phyloP scores from a whole-genome alignment of 805 yeast species.

The Schwanniomyces occidentalis region DNA sequence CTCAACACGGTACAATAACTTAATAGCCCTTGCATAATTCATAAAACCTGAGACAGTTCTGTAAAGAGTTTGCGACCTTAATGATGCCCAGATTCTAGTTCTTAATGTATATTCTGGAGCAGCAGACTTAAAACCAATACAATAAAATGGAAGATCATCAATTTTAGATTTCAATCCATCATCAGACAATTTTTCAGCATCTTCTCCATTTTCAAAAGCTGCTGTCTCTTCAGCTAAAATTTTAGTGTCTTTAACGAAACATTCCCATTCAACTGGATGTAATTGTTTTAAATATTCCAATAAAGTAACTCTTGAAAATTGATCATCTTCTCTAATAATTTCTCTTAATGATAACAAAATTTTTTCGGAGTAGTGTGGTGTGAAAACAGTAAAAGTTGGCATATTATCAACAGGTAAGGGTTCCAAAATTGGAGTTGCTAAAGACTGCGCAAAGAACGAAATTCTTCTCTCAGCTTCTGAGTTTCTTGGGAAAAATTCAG shows the following conservation, averaged over 20 bases:
- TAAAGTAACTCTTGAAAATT: constrained; percentile 54
- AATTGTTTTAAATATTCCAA: constrained; percentile 57
- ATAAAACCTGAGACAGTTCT: constrained; percentile 49
- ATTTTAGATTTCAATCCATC: constrained; percentile 37
- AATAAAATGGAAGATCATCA: constrained; percentile 47
- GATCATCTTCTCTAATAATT: constrained; percentile 72
- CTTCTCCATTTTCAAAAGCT: constrained; percentile 55
- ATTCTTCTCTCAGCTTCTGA: constrained; percentile 99
- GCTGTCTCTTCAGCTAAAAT: constrained; percentile 51
- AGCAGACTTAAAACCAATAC: constrained; percentile 49
- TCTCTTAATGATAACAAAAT: constrained; percentile 75
- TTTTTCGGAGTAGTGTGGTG: constrained; percentile 87
- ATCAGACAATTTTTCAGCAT: constrained; percentile 31
- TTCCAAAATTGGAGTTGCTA: constrained; percentile 98
- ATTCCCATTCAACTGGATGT: constrained; percentile 58
- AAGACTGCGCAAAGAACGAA: constrained; percentile 97
- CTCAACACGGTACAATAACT: constrained; percentile 46
- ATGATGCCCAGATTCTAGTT: constrained; percentile 50
- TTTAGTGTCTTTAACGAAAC: constrained; percentile 58
- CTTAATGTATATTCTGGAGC: constrained; percentile 49
- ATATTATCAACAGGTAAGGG: constrained; percentile 98
- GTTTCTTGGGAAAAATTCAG: constrained; percentile 95
- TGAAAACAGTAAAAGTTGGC: constrained; percentile 96
- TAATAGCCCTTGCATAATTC: constrained; percentile 49
- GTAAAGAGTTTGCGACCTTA: constrained; percentile 47